Conservation (phyloP, 441 rosid genomes). For the Brassica balearica region DNA sequence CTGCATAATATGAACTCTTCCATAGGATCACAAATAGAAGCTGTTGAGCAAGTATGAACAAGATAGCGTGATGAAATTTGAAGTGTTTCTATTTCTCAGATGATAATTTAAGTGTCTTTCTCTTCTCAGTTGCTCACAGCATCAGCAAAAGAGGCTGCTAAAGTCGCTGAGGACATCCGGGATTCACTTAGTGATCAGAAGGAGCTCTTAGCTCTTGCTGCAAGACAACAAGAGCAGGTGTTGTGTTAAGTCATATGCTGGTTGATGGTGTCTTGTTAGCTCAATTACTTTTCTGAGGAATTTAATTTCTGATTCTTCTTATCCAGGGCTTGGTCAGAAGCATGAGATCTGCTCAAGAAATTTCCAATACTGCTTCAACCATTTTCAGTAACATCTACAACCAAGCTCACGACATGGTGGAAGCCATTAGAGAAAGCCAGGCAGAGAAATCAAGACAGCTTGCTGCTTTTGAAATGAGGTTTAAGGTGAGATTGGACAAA, state of each 20-base stretch:
- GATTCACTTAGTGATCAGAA: constrained; percentile 72
- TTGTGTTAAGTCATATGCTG: background rate
- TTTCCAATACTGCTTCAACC: constrained; percentile 59
- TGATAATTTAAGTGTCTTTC: constrained; percentile 6
- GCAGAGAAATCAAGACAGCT: constrained; percentile 56
- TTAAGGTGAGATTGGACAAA: constrained; percentile 54
- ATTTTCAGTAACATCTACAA: constrained; percentile 61
- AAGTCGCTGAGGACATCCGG: constrained; percentile 57
- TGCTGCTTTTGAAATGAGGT: constrained; percentile 61
- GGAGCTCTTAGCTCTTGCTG: constrained; percentile 59
- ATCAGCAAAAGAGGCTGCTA: constrained; percentile 61
- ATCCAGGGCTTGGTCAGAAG: constrained; percentile 63
- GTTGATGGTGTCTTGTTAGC: constrained; percentile 1
- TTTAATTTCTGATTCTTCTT: constrained; percentile 10
- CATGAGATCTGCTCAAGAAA: constrained; percentile 64
- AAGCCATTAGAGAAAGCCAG: constrained; percentile 59
- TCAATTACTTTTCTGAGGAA: background rate
- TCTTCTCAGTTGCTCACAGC: constrained; percentile 63
- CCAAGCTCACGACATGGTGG: constrained; percentile 60
- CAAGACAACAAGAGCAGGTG: constrained; percentile 79
- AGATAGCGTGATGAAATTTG: constrained; percentile 9
- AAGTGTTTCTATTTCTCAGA: background rate
- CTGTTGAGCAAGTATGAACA: constrained; percentile 64
- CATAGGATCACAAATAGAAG: constrained; percentile 53
- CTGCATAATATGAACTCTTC: constrained; percentile 53